Evolutionary conservation across 345 rosid species (phyloP).

Genomic region (Gossypium bickii): DNA sequence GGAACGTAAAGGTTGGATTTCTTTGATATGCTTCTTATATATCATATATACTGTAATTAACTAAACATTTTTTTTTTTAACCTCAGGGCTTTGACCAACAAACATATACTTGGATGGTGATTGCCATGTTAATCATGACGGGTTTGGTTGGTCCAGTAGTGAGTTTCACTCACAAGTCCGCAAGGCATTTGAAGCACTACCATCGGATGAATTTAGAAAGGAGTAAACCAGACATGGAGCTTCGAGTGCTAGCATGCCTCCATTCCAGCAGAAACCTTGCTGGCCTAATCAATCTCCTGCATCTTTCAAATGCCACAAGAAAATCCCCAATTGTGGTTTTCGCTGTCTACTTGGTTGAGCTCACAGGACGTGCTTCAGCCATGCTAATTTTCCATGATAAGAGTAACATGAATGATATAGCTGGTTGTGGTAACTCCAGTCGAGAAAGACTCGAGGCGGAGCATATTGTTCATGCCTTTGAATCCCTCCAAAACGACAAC

Average conservation of each 20-base stretch:
- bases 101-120: conserved; percentile 38
- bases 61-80: neutral
- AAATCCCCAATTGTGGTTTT: conserved; percentile 49
- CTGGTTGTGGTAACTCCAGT: neutral
- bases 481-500: conserved; percentile 30
- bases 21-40: neutral
- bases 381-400: conserved; percentile 53
- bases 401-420: neutral
- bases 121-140: conserved; percentile 42
- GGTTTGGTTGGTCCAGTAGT: conserved; percentile 32
- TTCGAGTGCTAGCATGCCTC: conserved; percentile 52
- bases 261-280: conserved; percentile 33
- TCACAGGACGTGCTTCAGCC: conserved; percentile 60
- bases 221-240: conserved; percentile 32
- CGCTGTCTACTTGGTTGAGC: conserved; percentile 55
- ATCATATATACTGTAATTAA: neutral
- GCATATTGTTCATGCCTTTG: conserved; percentile 38
- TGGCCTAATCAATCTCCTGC: conserved; percentile 50
- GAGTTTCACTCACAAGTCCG: conserved; percentile 29
- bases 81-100: conserved; percentile 33
- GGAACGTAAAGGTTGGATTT: conserved; percentile 22
- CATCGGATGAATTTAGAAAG: conserved; percentile 42
- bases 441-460: conserved; percentile 36
- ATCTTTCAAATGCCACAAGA: conserved; percentile 42
- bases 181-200: conserved; percentile 23